Conservation (phyloP, 108 stramenopile species). For the Cyclotella baltica region DNA sequence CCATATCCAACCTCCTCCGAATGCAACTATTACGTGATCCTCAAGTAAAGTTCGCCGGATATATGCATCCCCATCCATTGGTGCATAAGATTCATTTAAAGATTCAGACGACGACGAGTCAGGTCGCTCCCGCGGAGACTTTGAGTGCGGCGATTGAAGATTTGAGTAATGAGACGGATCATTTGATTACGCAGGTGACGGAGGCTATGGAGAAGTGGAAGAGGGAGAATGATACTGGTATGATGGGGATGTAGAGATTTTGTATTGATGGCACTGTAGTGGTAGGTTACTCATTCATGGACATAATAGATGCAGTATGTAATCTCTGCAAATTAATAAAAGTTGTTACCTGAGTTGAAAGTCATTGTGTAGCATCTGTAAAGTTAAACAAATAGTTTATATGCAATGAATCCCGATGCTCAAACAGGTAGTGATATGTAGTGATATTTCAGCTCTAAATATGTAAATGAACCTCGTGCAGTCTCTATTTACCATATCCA, state of each 20-base stretch:
- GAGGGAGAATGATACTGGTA: constrained; percentile 74
- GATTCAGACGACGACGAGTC: constrained; percentile 86
- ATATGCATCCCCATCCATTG: constrained; percentile 95
- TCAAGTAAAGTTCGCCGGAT: constrained; percentile 90
- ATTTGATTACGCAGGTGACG: constrained; percentile 80
- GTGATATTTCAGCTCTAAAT: too few species aligned
- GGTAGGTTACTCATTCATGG: too few species aligned
- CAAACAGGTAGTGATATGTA: too few species aligned
- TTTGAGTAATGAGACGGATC: constrained; percentile 88
- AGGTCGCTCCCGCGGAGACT: constrained; percentile 75
- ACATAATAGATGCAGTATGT: too few species aligned
- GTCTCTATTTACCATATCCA: constrained; percentile 78
- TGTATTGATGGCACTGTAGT: background rate
- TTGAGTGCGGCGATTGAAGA: constrained; percentile 87
- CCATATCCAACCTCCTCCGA: constrained; percentile 92
- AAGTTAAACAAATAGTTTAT: too few species aligned
- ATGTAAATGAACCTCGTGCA: too few species aligned
- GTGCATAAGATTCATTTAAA: constrained; percentile 88
- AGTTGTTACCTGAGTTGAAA: too few species aligned
- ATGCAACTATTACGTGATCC: constrained; percentile 95
- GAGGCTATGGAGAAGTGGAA: constrained; percentile 82
- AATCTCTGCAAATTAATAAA: too few species aligned
- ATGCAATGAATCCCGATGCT: too few species aligned
- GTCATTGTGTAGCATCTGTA: too few species aligned
- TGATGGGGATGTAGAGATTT: constrained; percentile 48